phyloP scores from a whole-genome alignment of 202 grass and related monocot genomes.

The Setaria viridis region DNA sequence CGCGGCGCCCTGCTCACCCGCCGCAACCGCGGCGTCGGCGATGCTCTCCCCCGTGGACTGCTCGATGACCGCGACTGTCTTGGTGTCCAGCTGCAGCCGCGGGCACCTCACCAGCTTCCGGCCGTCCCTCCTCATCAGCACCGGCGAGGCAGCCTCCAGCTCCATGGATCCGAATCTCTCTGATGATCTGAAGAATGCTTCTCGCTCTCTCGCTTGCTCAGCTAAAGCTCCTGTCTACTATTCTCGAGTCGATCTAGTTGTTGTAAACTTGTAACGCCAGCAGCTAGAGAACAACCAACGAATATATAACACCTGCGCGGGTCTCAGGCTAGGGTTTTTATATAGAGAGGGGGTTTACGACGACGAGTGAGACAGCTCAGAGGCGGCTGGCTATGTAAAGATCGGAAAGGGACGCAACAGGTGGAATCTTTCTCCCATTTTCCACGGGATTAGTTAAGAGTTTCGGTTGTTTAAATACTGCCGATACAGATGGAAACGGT shows the following conservation, averaged over 20 bases:
- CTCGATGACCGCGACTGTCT: conserved; percentile 55
- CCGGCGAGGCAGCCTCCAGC: conserved; percentile 38
- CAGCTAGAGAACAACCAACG: conserved; percentile 2
- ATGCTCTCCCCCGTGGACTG: conserved; percentile 55
- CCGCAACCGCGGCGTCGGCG: not conserved
- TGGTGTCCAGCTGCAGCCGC: conserved; percentile 63
- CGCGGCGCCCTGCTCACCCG: not conserved
- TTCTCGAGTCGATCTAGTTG: not conserved
- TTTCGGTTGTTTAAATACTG: conserved; percentile 45
- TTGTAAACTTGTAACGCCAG: not conserved
- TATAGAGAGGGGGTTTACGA: conserved; percentile 22
- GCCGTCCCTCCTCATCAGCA: conserved; percentile 46
- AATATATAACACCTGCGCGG: conserved; percentile 44
- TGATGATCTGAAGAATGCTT: not conserved
- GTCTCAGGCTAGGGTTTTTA: conserved; percentile 51
- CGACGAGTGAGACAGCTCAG: conserved; percentile 70
- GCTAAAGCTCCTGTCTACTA: not conserved
- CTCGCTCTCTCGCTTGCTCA: not conserved
- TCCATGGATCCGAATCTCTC: conserved; percentile 43
- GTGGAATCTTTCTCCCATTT: conserved; percentile 43
- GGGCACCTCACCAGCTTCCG: conserved; percentile 72
- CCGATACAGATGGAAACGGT: not conserved
- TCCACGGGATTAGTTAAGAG: conserved; percentile 52
- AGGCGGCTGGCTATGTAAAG: conserved; percentile 53
- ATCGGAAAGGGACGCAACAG: conserved; percentile 42